A percentile compares a stretch with the other conserved stretches of the same genome.
These are phyloP conservation scores for Epithemia pelagica DNA, from an alignment of 108 stramenopile genomes.

Conservation along the genomic window DNA sequence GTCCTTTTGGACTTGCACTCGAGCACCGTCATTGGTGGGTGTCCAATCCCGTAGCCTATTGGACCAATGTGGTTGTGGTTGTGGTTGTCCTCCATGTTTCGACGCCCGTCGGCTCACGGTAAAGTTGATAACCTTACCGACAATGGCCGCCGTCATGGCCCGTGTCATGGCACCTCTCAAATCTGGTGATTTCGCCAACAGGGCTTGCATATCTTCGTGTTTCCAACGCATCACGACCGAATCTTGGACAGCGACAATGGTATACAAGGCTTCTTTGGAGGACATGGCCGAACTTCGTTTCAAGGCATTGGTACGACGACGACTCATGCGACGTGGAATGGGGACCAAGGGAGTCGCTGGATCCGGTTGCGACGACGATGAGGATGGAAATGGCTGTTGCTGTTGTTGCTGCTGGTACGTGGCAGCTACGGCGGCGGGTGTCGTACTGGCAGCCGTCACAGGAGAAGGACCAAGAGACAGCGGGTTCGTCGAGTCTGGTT, in stretches of 20 bases:
- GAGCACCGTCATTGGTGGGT: no score
- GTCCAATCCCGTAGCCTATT: neutral
- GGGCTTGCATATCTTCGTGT: slow-evolving; percentile 51
- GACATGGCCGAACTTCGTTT: neutral
- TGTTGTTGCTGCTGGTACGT: slow-evolving; percentile 1
- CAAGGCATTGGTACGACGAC: no score
- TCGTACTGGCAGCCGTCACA: neutral
- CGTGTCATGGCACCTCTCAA: slow-evolving; percentile 57
- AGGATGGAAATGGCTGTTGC: no score
- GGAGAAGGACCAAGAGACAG: neutral
- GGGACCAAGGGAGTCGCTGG: no score
- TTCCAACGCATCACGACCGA: slow-evolving; percentile 55
- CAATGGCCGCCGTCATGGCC: slow-evolving; percentile 68
- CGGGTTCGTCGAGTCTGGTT: neutral
- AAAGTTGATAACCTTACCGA: slow-evolving; percentile 76
- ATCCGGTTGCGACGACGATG: no score
- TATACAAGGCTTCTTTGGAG: no score
- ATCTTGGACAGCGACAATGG: slow-evolving; percentile 50
- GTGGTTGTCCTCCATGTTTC: neutral
- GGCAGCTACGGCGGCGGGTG: neutral
- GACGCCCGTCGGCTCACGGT: slow-evolving; percentile 46
- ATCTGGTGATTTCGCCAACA: slow-evolving; percentile 54
- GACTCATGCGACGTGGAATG: no score
- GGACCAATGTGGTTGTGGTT: neutral
- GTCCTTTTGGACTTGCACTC: no score